These are phyloP conservation scores for Trichoderma endophyticum DNA, from an alignment of 2,329 filamentous ascomycete species.

Conservation along the genomic window DNA sequence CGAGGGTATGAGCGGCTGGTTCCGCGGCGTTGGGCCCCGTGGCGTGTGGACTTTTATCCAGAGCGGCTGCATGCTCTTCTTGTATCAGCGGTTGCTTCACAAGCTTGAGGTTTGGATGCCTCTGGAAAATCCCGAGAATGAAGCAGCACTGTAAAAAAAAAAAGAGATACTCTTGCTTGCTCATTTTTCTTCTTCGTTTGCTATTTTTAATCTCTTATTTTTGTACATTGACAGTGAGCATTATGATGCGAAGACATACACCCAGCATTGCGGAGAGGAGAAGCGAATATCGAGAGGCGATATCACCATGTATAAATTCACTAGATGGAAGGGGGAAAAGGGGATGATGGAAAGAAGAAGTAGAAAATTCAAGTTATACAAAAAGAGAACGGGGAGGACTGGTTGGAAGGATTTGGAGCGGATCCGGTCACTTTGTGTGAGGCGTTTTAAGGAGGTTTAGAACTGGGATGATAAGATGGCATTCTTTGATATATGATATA, in stretches of 20 bases:
- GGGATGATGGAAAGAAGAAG: neutral
- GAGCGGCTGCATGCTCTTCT: constrained; percentile 91
- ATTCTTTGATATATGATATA: constrained; percentile 25
- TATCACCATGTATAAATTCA: neutral
- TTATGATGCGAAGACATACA: constrained; percentile 8
- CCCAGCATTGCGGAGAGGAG: neutral
- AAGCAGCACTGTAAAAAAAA: constrained; percentile 1
- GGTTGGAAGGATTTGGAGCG: constrained; percentile 9
- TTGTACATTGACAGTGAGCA: constrained; percentile 10
- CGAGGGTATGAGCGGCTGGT: constrained; percentile 87
- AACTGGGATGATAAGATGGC: constrained; percentile 25
- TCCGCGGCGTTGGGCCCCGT: constrained; percentile 88
- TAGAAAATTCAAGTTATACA: constrained; percentile 25
- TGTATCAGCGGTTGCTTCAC: constrained; percentile 85
- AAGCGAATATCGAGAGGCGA: neutral
- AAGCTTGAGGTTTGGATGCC: constrained; percentile 60
- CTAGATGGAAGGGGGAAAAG: neutral
- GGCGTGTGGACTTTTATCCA: constrained; percentile 97
- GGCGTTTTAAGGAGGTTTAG: constrained; percentile 20
- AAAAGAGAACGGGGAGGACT: constrained; percentile 20
- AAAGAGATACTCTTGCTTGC: neutral
- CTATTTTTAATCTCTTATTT: neutral
- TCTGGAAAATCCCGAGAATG: constrained; percentile 19
- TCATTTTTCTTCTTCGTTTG: neutral
- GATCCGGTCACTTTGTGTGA: constrained; percentile 7